Evolutionary conservation across 2,329 filamentous ascomycete genomes (phyloP).

Genomic region (Penicillium paneum): DNA sequence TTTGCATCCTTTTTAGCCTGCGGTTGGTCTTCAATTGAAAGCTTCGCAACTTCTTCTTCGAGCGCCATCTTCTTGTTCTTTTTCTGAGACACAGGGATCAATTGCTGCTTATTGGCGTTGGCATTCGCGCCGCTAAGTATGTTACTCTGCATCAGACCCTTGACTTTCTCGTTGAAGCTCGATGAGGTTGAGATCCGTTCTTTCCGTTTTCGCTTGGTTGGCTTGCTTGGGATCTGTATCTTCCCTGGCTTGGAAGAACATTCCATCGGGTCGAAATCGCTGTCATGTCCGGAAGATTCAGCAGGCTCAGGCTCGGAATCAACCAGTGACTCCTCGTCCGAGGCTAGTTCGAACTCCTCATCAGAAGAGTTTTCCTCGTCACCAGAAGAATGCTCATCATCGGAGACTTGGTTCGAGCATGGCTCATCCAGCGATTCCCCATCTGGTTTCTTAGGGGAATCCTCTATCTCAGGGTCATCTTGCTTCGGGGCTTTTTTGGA

Average conservation of each 20-base stretch:
- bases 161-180: background rate
- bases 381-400: background rate
- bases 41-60: constrained; percentile 29
- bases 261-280: background rate
- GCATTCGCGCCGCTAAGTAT: constrained; percentile 22
- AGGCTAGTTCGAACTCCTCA: background rate
- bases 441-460: background rate
- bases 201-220: no score
- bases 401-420: no score
- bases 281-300: background rate
- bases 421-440: background rate
- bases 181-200: no score
- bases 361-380: background rate
- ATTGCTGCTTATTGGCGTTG: constrained; percentile 21
- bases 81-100: constrained; percentile 24
- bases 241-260: no score
- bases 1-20: constrained; percentile 25
- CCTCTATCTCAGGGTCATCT: no score
- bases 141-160: background rate
- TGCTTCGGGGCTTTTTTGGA: background rate
- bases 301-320: background rate
- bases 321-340: background rate
- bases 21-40: constrained; percentile 27
- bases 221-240: background rate
- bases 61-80: constrained; percentile 32